phyloP scores from a whole-genome alignment of 169 alveolate species.

The Cyclospora cayetanensis region DNA sequence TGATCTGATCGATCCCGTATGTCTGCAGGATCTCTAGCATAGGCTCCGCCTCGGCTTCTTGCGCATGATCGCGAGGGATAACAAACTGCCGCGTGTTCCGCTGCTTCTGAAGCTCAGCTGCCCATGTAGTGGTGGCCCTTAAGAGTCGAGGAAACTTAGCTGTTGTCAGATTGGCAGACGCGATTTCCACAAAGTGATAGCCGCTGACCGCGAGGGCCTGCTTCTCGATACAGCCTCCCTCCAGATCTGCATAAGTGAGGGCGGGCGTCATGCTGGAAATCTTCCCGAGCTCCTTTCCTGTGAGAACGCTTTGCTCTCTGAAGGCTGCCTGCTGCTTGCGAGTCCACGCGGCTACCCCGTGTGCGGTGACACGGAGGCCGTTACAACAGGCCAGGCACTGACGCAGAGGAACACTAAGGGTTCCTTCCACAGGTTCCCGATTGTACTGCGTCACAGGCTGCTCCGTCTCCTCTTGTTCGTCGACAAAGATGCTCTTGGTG shows the following conservation, averaged over 20 bases:
- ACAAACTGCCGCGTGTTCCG: neutral
- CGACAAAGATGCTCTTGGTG: neutral
- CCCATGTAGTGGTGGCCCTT: conserved; percentile 4
- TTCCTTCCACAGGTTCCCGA: neutral
- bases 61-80: neutral
- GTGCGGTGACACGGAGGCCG: neutral
- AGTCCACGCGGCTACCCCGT: conserved; percentile 4
- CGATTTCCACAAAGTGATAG: neutral
- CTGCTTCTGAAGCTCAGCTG: neutral
- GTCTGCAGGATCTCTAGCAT: neutral
- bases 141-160: neutral
- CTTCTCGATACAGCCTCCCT: neutral
- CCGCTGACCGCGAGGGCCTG: neutral
- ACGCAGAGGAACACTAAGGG: neutral
- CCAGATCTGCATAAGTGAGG: neutral
- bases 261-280: neutral
- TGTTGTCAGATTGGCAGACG: neutral
- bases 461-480: neutral
- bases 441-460: neutral
- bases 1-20: neutral
- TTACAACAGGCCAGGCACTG: conserved; percentile 33
- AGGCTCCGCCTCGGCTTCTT: neutral
- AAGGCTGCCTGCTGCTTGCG: neutral
- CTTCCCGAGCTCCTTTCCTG: neutral
- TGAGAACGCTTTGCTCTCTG: neutral